phyloP scores from a whole-genome alignment of 1,284 basidiomycete genomes.

The Agroathelia rolfsii region DNA sequence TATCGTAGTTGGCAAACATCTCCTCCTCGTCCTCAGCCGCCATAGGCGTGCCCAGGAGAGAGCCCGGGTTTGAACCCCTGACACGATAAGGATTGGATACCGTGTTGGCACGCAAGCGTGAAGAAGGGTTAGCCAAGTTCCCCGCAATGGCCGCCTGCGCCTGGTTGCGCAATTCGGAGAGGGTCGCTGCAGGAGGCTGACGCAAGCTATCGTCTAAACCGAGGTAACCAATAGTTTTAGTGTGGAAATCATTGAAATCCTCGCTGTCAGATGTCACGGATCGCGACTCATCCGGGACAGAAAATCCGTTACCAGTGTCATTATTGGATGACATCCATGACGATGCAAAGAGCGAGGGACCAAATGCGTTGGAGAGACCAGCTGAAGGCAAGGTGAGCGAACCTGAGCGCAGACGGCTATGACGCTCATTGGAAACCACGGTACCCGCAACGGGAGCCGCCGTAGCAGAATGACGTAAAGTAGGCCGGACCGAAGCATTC shows the following conservation, averaged over 20 bases:
- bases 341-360: slow-evolving; percentile 77
- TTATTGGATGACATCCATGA: slow-evolving; percentile 73
- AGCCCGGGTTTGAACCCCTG: slow-evolving; percentile 44
- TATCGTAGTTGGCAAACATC: slow-evolving; percentile 52
- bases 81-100: slow-evolving; percentile 77
- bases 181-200: slow-evolving; percentile 68
- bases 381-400: slow-evolving; percentile 74
- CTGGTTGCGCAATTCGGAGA: slow-evolving; percentile 77
- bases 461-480: slow-evolving; percentile 64
- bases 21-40: slow-evolving; percentile 62
- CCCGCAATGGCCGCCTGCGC: slow-evolving; percentile 82
- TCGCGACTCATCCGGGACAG: slow-evolving; percentile 67
- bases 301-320: slow-evolving; percentile 42
- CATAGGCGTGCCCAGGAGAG: slow-evolving; percentile 50
- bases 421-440: slow-evolving; percentile 51
- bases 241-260: slow-evolving; percentile 78
- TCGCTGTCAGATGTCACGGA: slow-evolving; percentile 72
- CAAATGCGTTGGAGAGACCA: slow-evolving; percentile 80
- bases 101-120: slow-evolving; percentile 79
- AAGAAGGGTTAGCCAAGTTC: slow-evolving; percentile 62
- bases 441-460: slow-evolving; percentile 51
- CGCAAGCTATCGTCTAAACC: slow-evolving; percentile 74
- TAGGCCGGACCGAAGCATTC: slow-evolving; percentile 48
- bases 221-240: slow-evolving; percentile 90
- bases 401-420: slow-evolving; percentile 81